phyloP scores from a whole-genome alignment of 768 basidiomycete genomes.

The Dentipellis fragilis region DNA sequence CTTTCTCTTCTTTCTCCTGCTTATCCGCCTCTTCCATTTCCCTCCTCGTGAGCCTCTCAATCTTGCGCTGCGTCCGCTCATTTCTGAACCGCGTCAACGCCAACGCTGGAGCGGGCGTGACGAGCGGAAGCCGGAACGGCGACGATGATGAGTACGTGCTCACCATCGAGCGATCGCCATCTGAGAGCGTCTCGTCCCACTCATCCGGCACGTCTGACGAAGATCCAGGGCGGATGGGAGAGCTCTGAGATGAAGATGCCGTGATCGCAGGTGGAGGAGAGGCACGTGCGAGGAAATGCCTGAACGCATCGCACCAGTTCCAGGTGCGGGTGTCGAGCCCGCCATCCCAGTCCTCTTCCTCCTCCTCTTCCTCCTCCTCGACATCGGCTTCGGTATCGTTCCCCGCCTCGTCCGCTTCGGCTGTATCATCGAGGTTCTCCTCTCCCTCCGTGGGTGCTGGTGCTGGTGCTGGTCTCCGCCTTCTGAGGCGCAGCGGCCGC shows the following conservation, averaged over 20 bases:
- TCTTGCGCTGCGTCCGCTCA: conserved; percentile 15
- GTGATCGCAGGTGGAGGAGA: conserved; percentile 8
- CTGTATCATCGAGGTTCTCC: not conserved
- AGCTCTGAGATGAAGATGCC: conserved; percentile 7
- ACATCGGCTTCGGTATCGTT: not conserved
- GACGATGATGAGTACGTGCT: conserved; percentile 3
- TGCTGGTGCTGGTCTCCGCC: not conserved
- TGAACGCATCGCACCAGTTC: conserved; percentile 19
- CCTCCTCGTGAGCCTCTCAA: conserved; percentile 17
- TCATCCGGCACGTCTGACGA: conserved; percentile 3
- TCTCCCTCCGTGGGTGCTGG: not conserved
- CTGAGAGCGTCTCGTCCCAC: conserved; percentile 1
- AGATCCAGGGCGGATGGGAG: not conserved
- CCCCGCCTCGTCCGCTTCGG: not conserved
- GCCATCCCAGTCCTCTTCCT: conserved; percentile 10
- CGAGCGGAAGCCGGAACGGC: conserved; percentile 7
- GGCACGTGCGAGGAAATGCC: conserved; percentile 18
- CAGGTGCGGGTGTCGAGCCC: conserved; percentile 17
- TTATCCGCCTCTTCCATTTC: conserved; percentile 13
- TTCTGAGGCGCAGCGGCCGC: not conserved
- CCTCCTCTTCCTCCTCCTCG: conserved; percentile 7
- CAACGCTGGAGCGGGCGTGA: conserved; percentile 17
- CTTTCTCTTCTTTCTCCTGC: not conserved
- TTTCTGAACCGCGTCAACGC: conserved; percentile 19
- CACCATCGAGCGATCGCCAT: not conserved